These are phyloP conservation scores for Nepenthes alata DNA, from an alignment of 179 eudicot genomes.

Conservation along the genomic window DNA sequence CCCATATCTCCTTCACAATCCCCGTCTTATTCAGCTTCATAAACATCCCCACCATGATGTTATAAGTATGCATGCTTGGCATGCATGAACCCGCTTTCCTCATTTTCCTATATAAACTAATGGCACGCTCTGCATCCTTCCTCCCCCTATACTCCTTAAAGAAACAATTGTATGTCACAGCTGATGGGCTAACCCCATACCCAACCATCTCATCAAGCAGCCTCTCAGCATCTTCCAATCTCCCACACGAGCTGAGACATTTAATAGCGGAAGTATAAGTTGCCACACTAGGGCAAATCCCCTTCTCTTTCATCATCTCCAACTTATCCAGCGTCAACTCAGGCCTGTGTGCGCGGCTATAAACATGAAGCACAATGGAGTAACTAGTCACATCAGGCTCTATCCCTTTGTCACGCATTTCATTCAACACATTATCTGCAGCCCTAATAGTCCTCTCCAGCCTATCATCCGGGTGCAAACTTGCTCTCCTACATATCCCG, in stretches of 20 bases:
- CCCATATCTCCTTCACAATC: slow-evolving; percentile 62
- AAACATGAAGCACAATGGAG: slow-evolving; percentile 82
- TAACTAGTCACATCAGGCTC: slow-evolving; percentile 89
- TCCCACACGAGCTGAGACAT: slow-evolving; percentile 86
- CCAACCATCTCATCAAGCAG: slow-evolving; percentile 60
- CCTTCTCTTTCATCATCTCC: slow-evolving; percentile 53
- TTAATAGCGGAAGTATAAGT: slow-evolving; percentile 84
- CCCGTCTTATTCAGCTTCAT: slow-evolving; percentile 45
- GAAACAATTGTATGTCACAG: slow-evolving; percentile 82
- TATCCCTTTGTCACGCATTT: slow-evolving; percentile 74
- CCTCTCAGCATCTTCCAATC: slow-evolving; percentile 58
- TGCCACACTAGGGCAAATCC: slow-evolving; percentile 64
- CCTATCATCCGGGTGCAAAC: slow-evolving; percentile 73
- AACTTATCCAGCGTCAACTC: slow-evolving; percentile 56
- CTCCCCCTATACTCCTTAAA: slow-evolving; percentile 84
- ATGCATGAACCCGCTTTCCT: slow-evolving; percentile 41
- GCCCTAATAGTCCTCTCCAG: slow-evolving; percentile 58
- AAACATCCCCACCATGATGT: slow-evolving; percentile 69
- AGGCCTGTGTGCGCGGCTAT: slow-evolving; percentile 85
- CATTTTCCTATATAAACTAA: slow-evolving; percentile 67
- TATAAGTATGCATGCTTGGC: slow-evolving; percentile 49
- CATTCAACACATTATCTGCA: slow-evolving; percentile 71
- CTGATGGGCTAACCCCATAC: slow-evolving; percentile 56
- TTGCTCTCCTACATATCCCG: slow-evolving; percentile 77
- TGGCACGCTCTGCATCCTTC: slow-evolving; percentile 61